These are phyloP conservation scores for Bipolaris gigantea DNA, from an alignment of 2,329 filamentous ascomycete species.

Conservation along the genomic window DNA sequence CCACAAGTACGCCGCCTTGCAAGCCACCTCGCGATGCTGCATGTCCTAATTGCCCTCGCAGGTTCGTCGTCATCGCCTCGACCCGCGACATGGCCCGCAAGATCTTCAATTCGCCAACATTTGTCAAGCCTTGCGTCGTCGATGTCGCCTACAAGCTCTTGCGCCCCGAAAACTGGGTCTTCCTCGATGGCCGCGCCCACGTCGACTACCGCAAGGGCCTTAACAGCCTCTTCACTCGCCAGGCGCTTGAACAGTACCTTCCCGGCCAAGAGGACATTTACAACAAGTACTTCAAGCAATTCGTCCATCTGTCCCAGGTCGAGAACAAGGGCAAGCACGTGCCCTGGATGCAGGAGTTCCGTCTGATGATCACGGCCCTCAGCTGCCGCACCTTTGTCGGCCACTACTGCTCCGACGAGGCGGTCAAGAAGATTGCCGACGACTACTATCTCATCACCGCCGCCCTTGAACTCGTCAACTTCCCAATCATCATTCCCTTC, in stretches of 20 bases:
- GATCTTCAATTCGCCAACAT: slow-evolving; percentile 90
- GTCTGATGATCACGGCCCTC: slow-evolving; percentile 91
- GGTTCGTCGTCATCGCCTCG: slow-evolving; percentile 95
- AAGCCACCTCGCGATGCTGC: neutral
- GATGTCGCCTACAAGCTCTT: slow-evolving; percentile 93
- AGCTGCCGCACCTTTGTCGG: slow-evolving; percentile 97
- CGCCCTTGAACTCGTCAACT: slow-evolving; percentile 92
- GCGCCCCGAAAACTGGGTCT: slow-evolving; percentile 92
- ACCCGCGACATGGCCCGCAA: slow-evolving; percentile 94
- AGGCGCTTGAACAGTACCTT: slow-evolving; percentile 83
- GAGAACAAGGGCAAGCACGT: slow-evolving; percentile 71
- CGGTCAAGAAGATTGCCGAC: slow-evolving; percentile 90
- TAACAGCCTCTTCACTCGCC: slow-evolving; percentile 90
- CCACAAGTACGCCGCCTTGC: slow-evolving; percentile 72
- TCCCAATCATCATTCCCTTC: slow-evolving; percentile 83
- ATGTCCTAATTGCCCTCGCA: slow-evolving; percentile 45
- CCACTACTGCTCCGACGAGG: slow-evolving; percentile 88
- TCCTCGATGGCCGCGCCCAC: slow-evolving; percentile 91
- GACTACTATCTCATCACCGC: slow-evolving; percentile 97
- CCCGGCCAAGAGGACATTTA: slow-evolving; percentile 93
- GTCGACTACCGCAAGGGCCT: slow-evolving; percentile 97
- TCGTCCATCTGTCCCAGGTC: slow-evolving; percentile 70
- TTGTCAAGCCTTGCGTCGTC: slow-evolving; percentile 94
- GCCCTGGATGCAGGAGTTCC: slow-evolving; percentile 89
- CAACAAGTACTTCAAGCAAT: slow-evolving; percentile 79